Base-by-base conservation (phyloP, 1,139 yeast genomes). In the Pneumocystis wakefieldiae region DNA sequence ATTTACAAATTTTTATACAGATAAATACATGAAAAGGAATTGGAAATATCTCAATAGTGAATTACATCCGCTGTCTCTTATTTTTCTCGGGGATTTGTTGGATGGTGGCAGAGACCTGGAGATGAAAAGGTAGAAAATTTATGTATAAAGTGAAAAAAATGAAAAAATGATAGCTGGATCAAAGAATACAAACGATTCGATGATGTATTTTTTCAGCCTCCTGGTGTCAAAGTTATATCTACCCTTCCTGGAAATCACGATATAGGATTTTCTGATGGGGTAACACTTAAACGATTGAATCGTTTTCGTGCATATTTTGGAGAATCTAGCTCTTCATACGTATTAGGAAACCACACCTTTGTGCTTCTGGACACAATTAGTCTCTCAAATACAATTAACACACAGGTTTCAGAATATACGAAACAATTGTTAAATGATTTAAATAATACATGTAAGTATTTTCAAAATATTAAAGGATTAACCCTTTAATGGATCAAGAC, bases 201-300 rank as follows among this genome's bases (percentile, higher is more conserved):
- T 69, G 69, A 73, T 1, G 81, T 92, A 1, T 92, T 87, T 72
- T 81, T 76, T 67, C 63, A 60, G n/a, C 19, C 61, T 14, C 32
- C 37, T 3, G 62, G 60, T 3, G 48, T 37, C 5, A 48, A 37
- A 7, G 64, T 72, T 35, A 76, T 82, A 67, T 77, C 80, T 69
- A 81, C 85, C 1, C 74, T 92, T 14, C 96, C 97, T 0, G 98
- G 98, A 1, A 92, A 92, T 71, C 98, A 92, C 72, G 98, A 92
- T 72, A 88, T 92, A 68, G 98, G 98, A 0, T 91, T 86, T 73
- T 95, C 95, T 42, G 81, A 83, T 64, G 82, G 84, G 0, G 78
- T 82, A 7, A 77, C 81, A 14, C 81, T 80, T 36, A 73, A 77
- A 1, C 81, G 84, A 37, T 73, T 80, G 61, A 75, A 82, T 38